Base-by-base conservation (phyloP, 345 rosid species). In the Raphanus raphanistrum region DNA sequence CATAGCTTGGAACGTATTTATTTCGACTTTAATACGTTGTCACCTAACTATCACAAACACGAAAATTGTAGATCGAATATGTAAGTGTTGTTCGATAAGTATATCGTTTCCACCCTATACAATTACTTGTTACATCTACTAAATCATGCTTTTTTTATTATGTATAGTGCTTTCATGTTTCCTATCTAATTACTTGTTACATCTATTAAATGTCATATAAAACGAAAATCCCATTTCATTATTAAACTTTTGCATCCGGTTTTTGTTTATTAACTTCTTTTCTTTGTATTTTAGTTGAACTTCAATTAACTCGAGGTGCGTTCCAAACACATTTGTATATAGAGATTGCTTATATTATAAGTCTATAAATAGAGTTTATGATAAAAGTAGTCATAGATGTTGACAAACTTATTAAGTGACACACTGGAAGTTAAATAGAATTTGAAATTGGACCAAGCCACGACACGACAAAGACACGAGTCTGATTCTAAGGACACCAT, bases 381-480 rank as follows among this genome's bases (percentile, higher is more conserved):
- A 29, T 11, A 61, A 48, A 70, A 68, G 9, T 45, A 68, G 27
- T 32, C n/a, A 26, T 35, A 33, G 57, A 45, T 69, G 66, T 54
- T 63, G 80, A 76, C 76, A 9, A 71, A 65, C 52, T 41, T 36
- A 71, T 64, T 29, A n/a, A 58, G 67, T 65, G 72, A 72, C 58
- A 78, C 68, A 71, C 68, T 77, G n/a, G n/a, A 31, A 71, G 71
- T 25, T 52, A 48, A 15, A 70, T 71, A 65, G 48, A 28, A 54
- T 77, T 54, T 29, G 66, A 70, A 77, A 77, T 29, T 70, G 71
- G 66, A 70, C 71, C 66, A 71, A 55, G 66, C 65, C 80, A 76
- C 35, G 75, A 65, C 76, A 64, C 72, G 21, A 72, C 81, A 43
- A 61, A 43, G 60, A 70, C 66, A 71, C 66, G 60, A 64, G 60